Percentiles rank a stretch among this genome's conserved stretches.
Conservation (phyloP, 495 filamentous ascomycete genomes). For the Rusavskia elegans region DNA sequence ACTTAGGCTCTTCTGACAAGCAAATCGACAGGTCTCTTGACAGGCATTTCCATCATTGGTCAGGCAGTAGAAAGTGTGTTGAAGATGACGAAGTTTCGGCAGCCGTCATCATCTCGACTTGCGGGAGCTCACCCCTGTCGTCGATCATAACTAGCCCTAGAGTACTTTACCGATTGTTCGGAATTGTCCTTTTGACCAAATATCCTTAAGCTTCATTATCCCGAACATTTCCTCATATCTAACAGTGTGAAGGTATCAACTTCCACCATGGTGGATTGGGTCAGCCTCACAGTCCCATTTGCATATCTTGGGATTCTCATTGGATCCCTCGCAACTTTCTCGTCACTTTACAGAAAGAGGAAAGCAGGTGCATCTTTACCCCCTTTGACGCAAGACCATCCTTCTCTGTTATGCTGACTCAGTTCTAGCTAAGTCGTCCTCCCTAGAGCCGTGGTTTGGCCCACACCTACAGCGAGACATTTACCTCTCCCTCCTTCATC, state of each 20-base stretch:
- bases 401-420: constrained; percentile 7
- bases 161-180: too few relatives aligned
- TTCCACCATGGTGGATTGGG: constrained; percentile 53
- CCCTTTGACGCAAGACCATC: neutral
- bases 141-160: too few relatives aligned
- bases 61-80: neutral
- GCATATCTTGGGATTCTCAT: constrained; percentile 76
- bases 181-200: too few relatives aligned
- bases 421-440: constrained; percentile 49
- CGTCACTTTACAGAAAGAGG: constrained; percentile 79
- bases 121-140: too few relatives aligned
- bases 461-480: constrained; percentile 82
- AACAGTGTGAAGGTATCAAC: neutral
- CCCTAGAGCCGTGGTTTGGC: constrained; percentile 83
- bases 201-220: too few relatives aligned
- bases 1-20: too few relatives aligned
- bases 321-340: constrained; percentile 82
- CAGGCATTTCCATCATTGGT: neutral
- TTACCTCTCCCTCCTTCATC: constrained; percentile 81
- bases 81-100: neutral
- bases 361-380: constrained; percentile 49
- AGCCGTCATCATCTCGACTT: too few relatives aligned
- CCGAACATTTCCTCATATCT: neutral
- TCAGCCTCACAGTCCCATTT: constrained; percentile 63
- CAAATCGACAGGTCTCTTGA: too few relatives aligned